Evolutionary conservation across 1,139 yeast species (phyloP), one percentile per base, ranked within the genome.

Genomic region (Nakaseomyces delphensis): DNA sequence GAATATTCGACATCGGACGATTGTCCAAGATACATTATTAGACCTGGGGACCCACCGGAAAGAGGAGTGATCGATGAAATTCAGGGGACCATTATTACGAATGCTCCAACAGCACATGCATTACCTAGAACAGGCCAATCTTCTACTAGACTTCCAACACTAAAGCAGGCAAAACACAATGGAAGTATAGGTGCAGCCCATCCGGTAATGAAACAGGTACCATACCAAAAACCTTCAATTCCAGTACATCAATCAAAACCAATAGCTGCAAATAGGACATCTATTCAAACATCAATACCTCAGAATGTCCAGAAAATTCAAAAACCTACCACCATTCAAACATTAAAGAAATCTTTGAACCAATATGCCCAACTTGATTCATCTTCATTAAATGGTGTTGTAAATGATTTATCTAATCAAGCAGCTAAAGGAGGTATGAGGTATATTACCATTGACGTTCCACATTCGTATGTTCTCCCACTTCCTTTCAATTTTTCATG

Each of bases 1-100:
- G 89, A 82, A 60, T 81, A 79, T 59, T 73, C 79, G 1, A 65
- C 74, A 2, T 70, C 78, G 13, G 67, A 77, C 57, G 68, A 83
- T 45, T 70, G 86, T 62, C 76, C 79, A 56, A 76, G 83, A 68
- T 71, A 82, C 67, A 55, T 75, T 59, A 53, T 72, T 39, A 56
- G 68, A 55, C 66, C 74, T 45, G 60, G 67, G 48, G 65, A 67
- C 44, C 62, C 68, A 38, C 53, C 59, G 30, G 54, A 58, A 48
- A 51, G 60, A 46, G 59, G 63, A 35, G 55, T 57, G 41, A 53
- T 63, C 18, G 64, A 63, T 45, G 53, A 50, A 35, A 62, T 54
- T 36, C 55, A 58, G 19, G 62, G 63, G 37, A 51, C 62, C 11
- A 49, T 62, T 16, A 41, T 55, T 4, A 49, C 64, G 0, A 50